Conservation (phyloP, 345 rosid genomes). For the Ceriops tagal region DNA sequence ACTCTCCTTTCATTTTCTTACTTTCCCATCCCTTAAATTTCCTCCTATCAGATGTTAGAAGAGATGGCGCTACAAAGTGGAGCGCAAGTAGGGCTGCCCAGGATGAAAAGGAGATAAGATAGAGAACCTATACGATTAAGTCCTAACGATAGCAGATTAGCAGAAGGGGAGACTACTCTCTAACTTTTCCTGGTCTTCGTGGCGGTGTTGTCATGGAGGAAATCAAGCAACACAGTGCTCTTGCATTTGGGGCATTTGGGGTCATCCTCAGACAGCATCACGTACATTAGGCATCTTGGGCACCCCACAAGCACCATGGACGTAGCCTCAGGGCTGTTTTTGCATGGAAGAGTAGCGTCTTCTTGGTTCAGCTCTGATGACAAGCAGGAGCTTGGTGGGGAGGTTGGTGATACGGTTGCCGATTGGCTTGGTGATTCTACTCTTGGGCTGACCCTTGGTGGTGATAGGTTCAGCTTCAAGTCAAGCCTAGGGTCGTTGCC, state of each 20-base stretch:
- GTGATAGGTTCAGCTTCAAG: constrained; percentile 84
- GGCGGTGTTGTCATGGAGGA: constrained; percentile 20
- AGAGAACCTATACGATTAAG: constrained; percentile 20
- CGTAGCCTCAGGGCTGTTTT: constrained; percentile 80
- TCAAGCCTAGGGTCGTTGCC: constrained; percentile 73
- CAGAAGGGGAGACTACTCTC: background rate
- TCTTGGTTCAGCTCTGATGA: constrained; percentile 76
- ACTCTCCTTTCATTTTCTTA: constrained; percentile 14
- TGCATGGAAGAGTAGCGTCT: constrained; percentile 32
- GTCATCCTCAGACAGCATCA: constrained; percentile 27
- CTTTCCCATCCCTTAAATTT: background rate
- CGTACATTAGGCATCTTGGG: constrained; percentile 29
- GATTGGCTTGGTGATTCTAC: constrained; percentile 65
- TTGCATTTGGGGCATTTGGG: constrained; percentile 32
- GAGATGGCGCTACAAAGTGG: constrained; percentile 31
- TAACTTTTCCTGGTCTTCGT: constrained; percentile 38
- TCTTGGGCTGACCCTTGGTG: constrained; percentile 49
- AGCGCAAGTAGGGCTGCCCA: constrained; percentile 64
- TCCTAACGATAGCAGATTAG: constrained; percentile 22
- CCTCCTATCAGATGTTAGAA: background rate
- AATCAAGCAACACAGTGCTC: constrained; percentile 28
- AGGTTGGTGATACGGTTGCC: constrained; percentile 62
- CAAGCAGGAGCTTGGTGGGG: constrained; percentile 93
- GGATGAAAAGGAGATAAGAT: background rate
- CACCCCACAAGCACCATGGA: constrained; percentile 85